A percentile compares a stretch with the other conserved stretches of the same genome.
Evolutionary conservation across 768 basidiomycete genomes (phyloP).

Genomic region (Suillus lakei): DNA sequence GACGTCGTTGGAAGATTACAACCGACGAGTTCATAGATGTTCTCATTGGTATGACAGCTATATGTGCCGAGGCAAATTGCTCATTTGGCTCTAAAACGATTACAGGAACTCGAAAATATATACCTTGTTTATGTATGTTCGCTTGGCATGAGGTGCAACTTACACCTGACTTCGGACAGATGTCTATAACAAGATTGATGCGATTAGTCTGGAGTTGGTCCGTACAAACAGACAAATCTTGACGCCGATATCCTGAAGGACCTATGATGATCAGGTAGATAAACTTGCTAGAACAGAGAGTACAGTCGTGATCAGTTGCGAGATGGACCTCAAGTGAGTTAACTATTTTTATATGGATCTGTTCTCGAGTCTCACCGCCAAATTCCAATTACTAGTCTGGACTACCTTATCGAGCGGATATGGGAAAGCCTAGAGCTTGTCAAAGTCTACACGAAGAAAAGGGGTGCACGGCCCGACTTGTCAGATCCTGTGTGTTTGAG

Average conservation of each 20-base stretch:
- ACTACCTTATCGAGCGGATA: conserved; percentile 75
- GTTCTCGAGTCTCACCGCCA: conserved; percentile 13
- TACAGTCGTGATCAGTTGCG: conserved; percentile 95
- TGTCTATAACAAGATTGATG: conserved; percentile 97
- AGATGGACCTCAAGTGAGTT: conserved; percentile 86
- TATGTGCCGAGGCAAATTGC: background rate
- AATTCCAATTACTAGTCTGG: conserved; percentile 56
- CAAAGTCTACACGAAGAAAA: conserved; percentile 96
- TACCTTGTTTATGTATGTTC: conserved; percentile 84
- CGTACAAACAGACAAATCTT: background rate
- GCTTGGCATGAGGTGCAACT: conserved; percentile 8
- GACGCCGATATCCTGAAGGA: background rate
- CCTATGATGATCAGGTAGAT: conserved; percentile 50
- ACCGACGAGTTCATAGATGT: conserved; percentile 98
- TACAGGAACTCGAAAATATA: conserved; percentile 89
- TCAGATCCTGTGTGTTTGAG: conserved; percentile 89
- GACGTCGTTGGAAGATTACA: conserved; percentile 64
- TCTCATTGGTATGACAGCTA: conserved; percentile 69
- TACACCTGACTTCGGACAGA: conserved; percentile 47
- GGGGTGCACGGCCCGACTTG: conserved; percentile 93
- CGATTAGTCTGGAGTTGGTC: conserved; percentile 76
- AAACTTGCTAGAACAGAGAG: conserved; percentile 81
- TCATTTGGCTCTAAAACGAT: background rate
- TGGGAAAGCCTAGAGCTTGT: conserved; percentile 83
- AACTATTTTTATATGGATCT: background rate